Conservation (phyloP, 345 rosid genomes). For the Noccaea bulbosa region DNA sequence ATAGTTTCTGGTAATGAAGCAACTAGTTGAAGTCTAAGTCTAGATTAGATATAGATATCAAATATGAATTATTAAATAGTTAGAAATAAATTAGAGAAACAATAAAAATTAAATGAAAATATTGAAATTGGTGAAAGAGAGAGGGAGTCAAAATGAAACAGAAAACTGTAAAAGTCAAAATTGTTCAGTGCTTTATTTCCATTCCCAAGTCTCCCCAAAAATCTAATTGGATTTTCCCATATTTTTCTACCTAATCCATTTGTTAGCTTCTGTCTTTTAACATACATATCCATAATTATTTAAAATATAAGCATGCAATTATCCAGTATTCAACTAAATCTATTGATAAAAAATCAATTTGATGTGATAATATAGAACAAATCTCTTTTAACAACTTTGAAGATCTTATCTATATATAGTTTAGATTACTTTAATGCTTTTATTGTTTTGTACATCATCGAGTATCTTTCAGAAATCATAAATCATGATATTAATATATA, state of each 20-base stretch:
- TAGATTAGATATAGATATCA: not conserved
- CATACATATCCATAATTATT: not conserved
- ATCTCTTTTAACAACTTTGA: not conserved
- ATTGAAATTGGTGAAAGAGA: not conserved
- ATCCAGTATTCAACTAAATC: not conserved
- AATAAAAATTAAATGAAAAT: not conserved
- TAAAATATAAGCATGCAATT: not conserved
- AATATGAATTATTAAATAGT: not conserved
- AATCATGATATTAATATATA: not conserved
- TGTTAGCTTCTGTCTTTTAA: not conserved
- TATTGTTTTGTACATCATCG: not conserved
- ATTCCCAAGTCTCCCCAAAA: not conserved
- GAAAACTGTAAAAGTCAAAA: not conserved
- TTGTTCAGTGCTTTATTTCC: not conserved
- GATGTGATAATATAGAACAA: too few relatives aligned
- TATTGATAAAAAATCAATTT: not conserved
- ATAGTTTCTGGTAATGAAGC: not conserved
- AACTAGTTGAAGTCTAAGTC: not conserved
- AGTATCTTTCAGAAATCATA: not conserved
- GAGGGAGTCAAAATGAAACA: not conserved
- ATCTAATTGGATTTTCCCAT: not conserved
- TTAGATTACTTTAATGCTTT: not conserved
- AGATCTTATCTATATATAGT: not conserved
- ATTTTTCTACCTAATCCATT: not conserved
- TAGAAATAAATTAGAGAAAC: not conserved